Base-by-base conservation (phyloP, 257 asterid genomes). In the Scutellaria baicalensis region DNA sequence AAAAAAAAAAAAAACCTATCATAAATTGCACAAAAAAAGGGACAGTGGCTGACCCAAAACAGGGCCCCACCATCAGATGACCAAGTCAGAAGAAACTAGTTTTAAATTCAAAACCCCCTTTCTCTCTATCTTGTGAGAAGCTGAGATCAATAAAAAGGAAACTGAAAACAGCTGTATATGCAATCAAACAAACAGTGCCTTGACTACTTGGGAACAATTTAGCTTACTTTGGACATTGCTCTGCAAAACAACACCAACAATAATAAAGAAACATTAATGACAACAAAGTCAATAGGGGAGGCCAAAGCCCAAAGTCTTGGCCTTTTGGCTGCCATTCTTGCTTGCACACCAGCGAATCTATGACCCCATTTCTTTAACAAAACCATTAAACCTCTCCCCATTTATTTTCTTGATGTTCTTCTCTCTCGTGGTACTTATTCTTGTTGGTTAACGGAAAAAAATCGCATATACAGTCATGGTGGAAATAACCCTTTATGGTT, bases 201-300 rank as follows among this genome's bases (percentile, higher is more conserved):
- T 84, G 89, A 86, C 85, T 73, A 64, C 62, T 70, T 61, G 76
- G 78, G 55, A 66, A 45, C 61, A 60, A 68, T 52, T 64, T n/a
- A 62, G n/a, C n/a, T n/a, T 4, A 23, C 55, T 47, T 45, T 40
- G 51, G 57, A 52, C 67, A 58, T 9, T 18, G 40, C 62, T 16
- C 59, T 33, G 60, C 63, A 63, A 42, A 42, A 78, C 43, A 12
- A 57, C 33, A 16, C 7, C 0, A 35, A 31, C n/a, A 75, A 75
- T 44, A 63, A 67, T 69, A 77, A 79, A 79, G 42, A 83, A 78
- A 72, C 78, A 61, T 44, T 68, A 70, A 66, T 76, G 76, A 62
- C 80, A 67, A 20, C 77, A 82, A 88, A 86, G 95, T 84, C 95
- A 88, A 88, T 38, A 72, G 81, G 77, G 82, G 66, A 68, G 80